Base-by-base conservation (phyloP, 176 grass and related monocot genomes). In the Eragrostis curvula region DNA sequence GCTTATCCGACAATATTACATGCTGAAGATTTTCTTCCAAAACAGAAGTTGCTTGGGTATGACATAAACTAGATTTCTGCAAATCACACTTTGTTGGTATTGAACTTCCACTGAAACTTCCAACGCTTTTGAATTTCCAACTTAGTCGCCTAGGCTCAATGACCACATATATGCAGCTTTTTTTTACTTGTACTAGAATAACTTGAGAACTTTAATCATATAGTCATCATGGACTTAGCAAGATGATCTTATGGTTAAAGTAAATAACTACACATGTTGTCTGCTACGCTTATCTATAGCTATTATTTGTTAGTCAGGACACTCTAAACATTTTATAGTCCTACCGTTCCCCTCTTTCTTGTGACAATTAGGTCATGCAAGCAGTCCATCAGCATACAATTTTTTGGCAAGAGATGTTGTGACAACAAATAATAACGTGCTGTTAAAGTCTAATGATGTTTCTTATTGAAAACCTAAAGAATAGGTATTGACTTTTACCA, bases 31-130 rank as follows among this genome's bases (percentile, higher is more conserved):
- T 9, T n/a, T 4, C 17, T 11, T 11, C 30, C 53, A 32, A 27
- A 46, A 63, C 5, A 13, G n/a, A 65, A 78, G 16, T 20, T 79
- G 25, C 25, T 66, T 62, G 36, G 15, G 36, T 59, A 41, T 40
- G 3, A 21, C 17, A 24, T 56, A 10, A 1, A 53, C 24, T 23
- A 13, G 24, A 65, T 49, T 75, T 60, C 40, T 81, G 28, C 11
- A 56, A 62, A 64, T 55, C 7, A 6, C 9, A 70, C 18, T 24
- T 60, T 85, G 7, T 39, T 27, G 63, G 48, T 36, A 16, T 25
- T 47, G 11, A 39, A 57, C 56, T 24, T 88, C 20, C 42, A 13
- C 43, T 17, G 18, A 52, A 74, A 40, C 29, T 84, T 46, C 66
- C 48, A 43, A 2, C 74, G 23, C 13, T 15, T 11, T 9, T 48